Percentiles rank a stretch among this genome's conserved stretches.
These are phyloP conservation scores for Parsonsia alboflavescens DNA, from an alignment of 257 asterid species.

Conservation along the genomic window DNA sequence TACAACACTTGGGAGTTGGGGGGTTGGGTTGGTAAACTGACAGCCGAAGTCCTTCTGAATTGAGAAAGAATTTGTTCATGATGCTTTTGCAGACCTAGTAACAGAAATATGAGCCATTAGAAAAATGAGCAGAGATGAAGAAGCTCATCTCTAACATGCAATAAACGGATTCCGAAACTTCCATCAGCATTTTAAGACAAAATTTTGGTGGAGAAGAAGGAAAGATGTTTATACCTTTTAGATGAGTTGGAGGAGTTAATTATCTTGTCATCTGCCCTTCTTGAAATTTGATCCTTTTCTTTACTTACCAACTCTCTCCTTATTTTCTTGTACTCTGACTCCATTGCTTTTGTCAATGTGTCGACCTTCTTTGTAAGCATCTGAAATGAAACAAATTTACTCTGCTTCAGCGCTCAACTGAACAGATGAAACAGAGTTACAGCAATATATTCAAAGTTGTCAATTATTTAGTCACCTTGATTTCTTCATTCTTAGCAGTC, in stretches of 20 bases:
- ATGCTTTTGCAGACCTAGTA: conserved; percentile 15
- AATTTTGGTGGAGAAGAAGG: background rate
- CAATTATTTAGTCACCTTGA: conserved; percentile 39
- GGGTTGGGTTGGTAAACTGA: background rate
- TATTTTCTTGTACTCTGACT: conserved; percentile 56
- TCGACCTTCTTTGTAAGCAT: conserved; percentile 62
- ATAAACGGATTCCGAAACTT: background rate
- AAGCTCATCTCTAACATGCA: background rate
- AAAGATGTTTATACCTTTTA: conserved; percentile 33
- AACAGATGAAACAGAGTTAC: background rate
- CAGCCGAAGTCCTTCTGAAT: background rate
- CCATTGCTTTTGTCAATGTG: conserved; percentile 56
- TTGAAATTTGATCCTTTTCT: conserved; percentile 40
- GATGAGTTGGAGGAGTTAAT: conserved; percentile 32
- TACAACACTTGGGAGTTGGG: conserved; percentile 1
- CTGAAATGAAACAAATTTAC: conserved; percentile 31
- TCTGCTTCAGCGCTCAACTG: background rate
- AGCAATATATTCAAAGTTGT: background rate
- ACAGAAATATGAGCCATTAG: conserved; percentile 1
- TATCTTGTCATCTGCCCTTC: conserved; percentile 34
- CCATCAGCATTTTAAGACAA: background rate
- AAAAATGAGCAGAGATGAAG: background rate
- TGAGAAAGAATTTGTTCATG: background rate
- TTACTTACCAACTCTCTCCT: conserved; percentile 60
- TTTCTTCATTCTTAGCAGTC: conserved; percentile 67